phyloP scores from a whole-genome alignment of 1,284 basidiomycete genomes.

The Bjerkandera adusta region DNA sequence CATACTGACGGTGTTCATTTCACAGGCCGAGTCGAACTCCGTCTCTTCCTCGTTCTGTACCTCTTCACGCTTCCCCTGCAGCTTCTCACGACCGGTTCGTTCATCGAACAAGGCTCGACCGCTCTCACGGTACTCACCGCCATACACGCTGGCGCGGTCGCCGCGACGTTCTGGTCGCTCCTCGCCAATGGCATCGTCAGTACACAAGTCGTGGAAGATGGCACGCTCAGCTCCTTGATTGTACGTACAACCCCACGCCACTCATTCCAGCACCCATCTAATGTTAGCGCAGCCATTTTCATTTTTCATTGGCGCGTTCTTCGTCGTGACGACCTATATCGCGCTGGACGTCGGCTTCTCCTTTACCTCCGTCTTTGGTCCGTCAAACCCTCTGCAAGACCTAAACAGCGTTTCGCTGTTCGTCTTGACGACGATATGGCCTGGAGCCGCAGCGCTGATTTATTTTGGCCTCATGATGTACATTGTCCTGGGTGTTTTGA shows the following conservation, averaged over 20 bases:
- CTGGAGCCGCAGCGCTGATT: conserved; percentile 64
- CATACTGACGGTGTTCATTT: too few relatives aligned
- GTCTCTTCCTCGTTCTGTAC: conserved; percentile 63
- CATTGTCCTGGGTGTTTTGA: conserved; percentile 68
- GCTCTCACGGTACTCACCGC: conserved; percentile 71
- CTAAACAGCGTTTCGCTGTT: conserved; percentile 72
- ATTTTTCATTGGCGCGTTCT: conserved; percentile 58
- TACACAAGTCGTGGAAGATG: conserved; percentile 83
- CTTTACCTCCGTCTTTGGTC: conserved; percentile 60
- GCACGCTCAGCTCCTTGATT: conserved; percentile 66
- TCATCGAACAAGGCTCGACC: conserved; percentile 73
- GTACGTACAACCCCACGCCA: conserved; percentile 40
- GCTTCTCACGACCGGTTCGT: conserved; percentile 72
- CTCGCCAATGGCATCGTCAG: conserved; percentile 79
- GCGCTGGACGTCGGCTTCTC: conserved; percentile 72
- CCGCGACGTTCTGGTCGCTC: conserved; percentile 74
- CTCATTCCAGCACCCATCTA: neutral
- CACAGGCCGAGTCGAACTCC: conserved; percentile 70
- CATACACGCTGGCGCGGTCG: conserved; percentile 69
- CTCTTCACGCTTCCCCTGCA: conserved; percentile 73
- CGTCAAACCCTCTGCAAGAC: conserved; percentile 50
- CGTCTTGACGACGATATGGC: conserved; percentile 82
- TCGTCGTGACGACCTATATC: conserved; percentile 74
- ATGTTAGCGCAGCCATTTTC: conserved; percentile 52
- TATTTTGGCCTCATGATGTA: conserved; percentile 75